phyloP scores from a whole-genome alignment of 2,329 filamentous ascomycete species.

The Alternaria gansuensis region DNA sequence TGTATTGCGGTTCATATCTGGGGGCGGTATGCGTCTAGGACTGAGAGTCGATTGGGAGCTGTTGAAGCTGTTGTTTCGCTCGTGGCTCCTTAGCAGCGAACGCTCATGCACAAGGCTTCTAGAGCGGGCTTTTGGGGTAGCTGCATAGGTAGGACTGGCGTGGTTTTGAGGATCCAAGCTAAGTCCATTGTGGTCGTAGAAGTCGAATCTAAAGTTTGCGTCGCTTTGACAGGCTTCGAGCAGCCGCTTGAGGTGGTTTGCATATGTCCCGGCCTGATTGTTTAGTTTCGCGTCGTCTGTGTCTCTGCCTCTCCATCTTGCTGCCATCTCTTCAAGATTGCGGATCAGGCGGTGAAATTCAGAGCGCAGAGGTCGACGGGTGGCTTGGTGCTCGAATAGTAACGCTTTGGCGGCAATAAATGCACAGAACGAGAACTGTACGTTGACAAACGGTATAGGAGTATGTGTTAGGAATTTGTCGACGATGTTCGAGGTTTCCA shows the following conservation, averaged over 20 bases:
- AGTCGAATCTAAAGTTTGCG: slow-evolving; percentile 36
- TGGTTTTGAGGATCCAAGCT: slow-evolving; percentile 29
- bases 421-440: slow-evolving; percentile 47
- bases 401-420: slow-evolving; percentile 47
- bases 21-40: slow-evolving; percentile 22
- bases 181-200: slow-evolving; percentile 46
- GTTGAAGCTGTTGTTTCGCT: slow-evolving; percentile 28
- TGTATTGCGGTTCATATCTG: slow-evolving; percentile 6
- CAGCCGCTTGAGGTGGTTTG: slow-evolving; percentile 37
- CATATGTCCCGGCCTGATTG: slow-evolving; percentile 43
- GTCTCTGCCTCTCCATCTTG: slow-evolving; percentile 31
- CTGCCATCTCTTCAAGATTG: slow-evolving; percentile 43
- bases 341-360: slow-evolving; percentile 40
- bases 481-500: slow-evolving; percentile 48
- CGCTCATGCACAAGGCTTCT: slow-evolving; percentile 18
- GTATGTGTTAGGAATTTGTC: slow-evolving; percentile 44
- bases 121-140: slow-evolving; percentile 28
- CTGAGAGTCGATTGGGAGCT: slow-evolving; percentile 28
- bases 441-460: slow-evolving; percentile 46
- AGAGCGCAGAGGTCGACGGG: slow-evolving; percentile 27
- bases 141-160: slow-evolving; percentile 27
- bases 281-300: not conserved
- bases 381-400: slow-evolving; percentile 40
- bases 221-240: slow-evolving; percentile 34
- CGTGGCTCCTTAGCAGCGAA: slow-evolving; percentile 7